These are phyloP conservation scores for Pleurotus giganteus DNA, from an alignment of 768 basidiomycete species.

Conservation along the genomic window DNA sequence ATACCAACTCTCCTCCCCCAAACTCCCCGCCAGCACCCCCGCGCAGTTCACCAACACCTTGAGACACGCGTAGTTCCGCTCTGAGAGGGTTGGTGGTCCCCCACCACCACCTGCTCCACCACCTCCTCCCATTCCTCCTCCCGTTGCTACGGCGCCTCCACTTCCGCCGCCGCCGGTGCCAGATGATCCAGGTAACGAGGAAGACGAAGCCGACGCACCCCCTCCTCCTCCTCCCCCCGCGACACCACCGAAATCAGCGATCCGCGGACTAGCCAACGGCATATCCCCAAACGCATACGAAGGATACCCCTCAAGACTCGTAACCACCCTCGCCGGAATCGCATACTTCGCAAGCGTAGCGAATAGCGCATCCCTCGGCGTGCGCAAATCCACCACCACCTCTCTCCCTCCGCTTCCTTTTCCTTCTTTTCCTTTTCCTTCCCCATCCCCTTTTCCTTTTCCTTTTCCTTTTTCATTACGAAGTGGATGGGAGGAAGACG, in stretches of 20 bases:
- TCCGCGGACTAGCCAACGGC: conserved; percentile 51
- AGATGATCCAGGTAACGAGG: no score
- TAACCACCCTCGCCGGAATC: conserved; percentile 88
- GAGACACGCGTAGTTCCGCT: conserved; percentile 88
- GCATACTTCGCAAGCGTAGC: conserved; percentile 87
- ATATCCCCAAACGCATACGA: conserved; percentile 32
- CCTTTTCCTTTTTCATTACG: no score
- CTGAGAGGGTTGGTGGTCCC: conserved; percentile 70
- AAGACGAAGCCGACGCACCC: no score
- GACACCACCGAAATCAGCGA: conserved; percentile 54
- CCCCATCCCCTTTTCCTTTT: no score
- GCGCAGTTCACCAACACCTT: conserved; percentile 78
- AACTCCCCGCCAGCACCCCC: conserved; percentile 77
- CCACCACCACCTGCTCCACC: conserved; percentile 48
- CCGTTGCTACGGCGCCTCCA: no score
- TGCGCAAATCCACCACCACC: conserved; percentile 73
- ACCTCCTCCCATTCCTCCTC: conserved; percentile 55
- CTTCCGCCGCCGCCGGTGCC: conserved; percentile 55
- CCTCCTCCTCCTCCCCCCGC: no score
- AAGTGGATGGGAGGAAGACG: no score
- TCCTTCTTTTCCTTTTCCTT: no score
- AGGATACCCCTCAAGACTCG: conserved; percentile 58
- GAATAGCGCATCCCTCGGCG: conserved; percentile 92
- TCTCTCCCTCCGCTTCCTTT: no score
- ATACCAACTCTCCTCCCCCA: conserved; percentile 94